Evolutionary conservation across 2,329 filamentous ascomycete species (phyloP), one percentile per base, ranked within the genome.

Genomic region (Clarireedia homoeocarpa): DNA sequence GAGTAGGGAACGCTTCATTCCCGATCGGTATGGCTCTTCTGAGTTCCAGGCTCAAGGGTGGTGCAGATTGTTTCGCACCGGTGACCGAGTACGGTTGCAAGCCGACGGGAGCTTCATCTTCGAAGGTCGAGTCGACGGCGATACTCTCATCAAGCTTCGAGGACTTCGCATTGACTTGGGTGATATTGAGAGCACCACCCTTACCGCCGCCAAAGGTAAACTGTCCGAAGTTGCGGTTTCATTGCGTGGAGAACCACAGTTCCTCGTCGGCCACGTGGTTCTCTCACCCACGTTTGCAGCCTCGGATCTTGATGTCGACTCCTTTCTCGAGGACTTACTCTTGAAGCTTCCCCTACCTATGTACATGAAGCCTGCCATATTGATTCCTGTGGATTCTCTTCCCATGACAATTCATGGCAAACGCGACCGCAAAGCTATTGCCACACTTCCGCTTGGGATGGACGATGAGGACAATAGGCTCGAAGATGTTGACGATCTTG

Each of bases 141-240:
- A 74, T 54, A 65, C 63, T 4, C 67, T 70, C 39, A 60, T 73
- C 51, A 74, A 74, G 59, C 56, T 74, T 1, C 62, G 69, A 7
- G 73, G 72, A 0, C 27, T 71, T 23, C 66, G 73, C 4, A 71
- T 76, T 24, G 74, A 78, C 12, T 61, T 77, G 0, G 60, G 63
- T 17, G 75, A 77, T 15, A 70, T 78, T 17, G 71, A 72, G 51
- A 57, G 56, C 3, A 58, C 55, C 9, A 67, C 74, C 44, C 20
- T 59, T 0, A 56, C 58, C 15, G 61, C 69, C 0, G 50, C 58
- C 2, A 64, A 67, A 2, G 38, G 61, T 34, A 30, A 34, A 6
- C 12, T 75, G 9, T 26, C 54, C 3, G 62, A 70, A 1, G 66
- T 67, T n/a, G 61, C 67, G 2, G 64, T 68, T 39, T 66, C 30